Evolutionary conservation across 257 asterid genomes (phyloP).

Genomic region (Fraxinus pennsylvanica): DNA sequence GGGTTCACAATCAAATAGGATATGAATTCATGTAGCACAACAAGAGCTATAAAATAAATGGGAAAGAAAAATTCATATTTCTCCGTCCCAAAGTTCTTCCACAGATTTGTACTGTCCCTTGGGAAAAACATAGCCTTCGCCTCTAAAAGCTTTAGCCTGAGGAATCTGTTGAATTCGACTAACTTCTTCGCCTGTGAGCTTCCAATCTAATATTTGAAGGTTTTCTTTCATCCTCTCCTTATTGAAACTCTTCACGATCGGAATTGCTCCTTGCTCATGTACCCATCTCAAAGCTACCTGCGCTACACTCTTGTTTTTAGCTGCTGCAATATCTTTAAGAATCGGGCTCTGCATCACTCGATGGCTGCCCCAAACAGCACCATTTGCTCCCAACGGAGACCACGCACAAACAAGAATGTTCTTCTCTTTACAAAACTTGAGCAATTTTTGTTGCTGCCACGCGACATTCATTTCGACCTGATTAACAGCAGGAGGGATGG

Average conservation of each 20-base stretch:
- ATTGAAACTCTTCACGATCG: conserved; percentile 38
- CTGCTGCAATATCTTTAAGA: conserved; percentile 40
- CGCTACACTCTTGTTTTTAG: conserved; percentile 34
- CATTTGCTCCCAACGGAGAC: conserved; percentile 60
- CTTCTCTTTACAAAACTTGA: conserved; percentile 41
- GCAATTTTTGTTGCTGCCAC: conserved; percentile 54
- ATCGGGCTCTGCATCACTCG: conserved; percentile 42
- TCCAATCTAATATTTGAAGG: conserved; percentile 36
- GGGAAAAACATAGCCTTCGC: conserved; percentile 28
- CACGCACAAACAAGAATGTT: conserved; percentile 47
- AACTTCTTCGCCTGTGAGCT: conserved; percentile 40
- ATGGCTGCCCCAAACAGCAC: conserved; percentile 43
- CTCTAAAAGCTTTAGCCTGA: conserved; percentile 34
- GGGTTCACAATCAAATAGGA: neutral
- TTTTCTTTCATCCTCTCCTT: conserved; percentile 41
- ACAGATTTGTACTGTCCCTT: conserved; percentile 40
- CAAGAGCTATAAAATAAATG: neutral
- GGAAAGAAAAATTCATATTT: neutral
- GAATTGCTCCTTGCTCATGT: conserved; percentile 34
- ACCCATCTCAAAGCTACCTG: conserved; percentile 53
- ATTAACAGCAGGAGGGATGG: conserved; percentile 50
- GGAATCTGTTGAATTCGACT: conserved; percentile 39
- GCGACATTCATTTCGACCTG: conserved; percentile 49
- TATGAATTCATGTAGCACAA: too few relatives aligned
- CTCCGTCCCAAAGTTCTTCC: neutral